A percentile compares a stretch with the other conserved stretches of the same genome.
Conservation (phyloP, 2,329 filamentous ascomycete genomes). For the Ophiostoma angusticollis region DNA sequence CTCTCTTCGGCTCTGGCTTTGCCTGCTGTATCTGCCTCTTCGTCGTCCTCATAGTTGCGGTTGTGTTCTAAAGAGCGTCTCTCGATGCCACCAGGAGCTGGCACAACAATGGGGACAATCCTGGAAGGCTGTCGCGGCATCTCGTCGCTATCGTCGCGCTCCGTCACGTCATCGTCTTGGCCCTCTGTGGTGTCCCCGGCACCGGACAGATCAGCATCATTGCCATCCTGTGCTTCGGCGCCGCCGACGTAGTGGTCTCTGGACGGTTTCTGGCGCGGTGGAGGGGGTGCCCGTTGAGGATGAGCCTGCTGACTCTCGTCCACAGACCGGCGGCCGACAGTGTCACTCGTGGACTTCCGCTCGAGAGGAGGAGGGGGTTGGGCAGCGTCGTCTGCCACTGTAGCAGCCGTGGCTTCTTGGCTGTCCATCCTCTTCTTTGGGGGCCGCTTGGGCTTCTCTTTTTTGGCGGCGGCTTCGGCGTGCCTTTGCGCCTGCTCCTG, state of each 20-base stretch:
- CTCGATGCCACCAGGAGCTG: not conserved
- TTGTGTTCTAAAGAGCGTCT: slow-evolving; percentile 3
- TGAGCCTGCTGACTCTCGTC: slow-evolving; percentile 30
- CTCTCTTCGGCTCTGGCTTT: not conserved
- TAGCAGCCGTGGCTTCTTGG: slow-evolving; percentile 20
- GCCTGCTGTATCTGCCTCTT: not conserved
- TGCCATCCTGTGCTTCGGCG: slow-evolving; percentile 41
- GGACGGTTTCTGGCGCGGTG: slow-evolving; percentile 40
- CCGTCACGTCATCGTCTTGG: slow-evolving; percentile 45
- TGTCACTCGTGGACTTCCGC: slow-evolving; percentile 35
- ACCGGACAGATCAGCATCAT: slow-evolving; percentile 53
- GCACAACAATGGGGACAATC: slow-evolving; percentile 7
- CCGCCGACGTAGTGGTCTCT: slow-evolving; percentile 28
- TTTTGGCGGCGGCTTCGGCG: slow-evolving; percentile 64
- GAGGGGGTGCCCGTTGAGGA: slow-evolving; percentile 25
- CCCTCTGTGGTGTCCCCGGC: slow-evolving; percentile 52
- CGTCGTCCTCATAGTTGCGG: not conserved
- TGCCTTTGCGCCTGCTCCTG: slow-evolving; percentile 75
- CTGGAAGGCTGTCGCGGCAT: slow-evolving; percentile 25
- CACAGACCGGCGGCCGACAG: slow-evolving; percentile 34
- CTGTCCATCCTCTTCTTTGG: slow-evolving; percentile 54
- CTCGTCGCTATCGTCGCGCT: slow-evolving; percentile 64
- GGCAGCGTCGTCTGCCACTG: slow-evolving; percentile 21
- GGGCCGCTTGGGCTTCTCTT: slow-evolving; percentile 73
- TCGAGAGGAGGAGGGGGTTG: slow-evolving; percentile 28